Evolutionary conservation across 768 basidiomycete species (phyloP), one percentile per base, ranked within the genome.

Genomic region (Boletus patriciae): DNA sequence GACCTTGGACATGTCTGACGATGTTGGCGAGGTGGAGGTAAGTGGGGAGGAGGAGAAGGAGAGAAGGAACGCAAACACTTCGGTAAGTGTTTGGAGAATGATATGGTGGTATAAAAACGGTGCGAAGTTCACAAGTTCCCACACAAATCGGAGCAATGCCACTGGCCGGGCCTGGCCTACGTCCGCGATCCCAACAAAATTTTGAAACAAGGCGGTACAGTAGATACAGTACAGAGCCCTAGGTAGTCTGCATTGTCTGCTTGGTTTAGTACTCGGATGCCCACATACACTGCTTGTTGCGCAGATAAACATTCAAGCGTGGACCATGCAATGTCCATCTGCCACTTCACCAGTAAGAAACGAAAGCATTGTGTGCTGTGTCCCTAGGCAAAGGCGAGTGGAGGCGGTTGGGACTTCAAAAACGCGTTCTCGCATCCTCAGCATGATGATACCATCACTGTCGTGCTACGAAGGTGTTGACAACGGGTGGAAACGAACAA

Each of bases 221-320:
- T 52, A 6, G 18, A 33, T 54, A 54, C 37, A 15, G 6, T 16
- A 36, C 34, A 16, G 34, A 36, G 34, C 34, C 34, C 10, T 15
- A 7, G 34, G 15, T 36, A 36, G 34, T 23, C 19, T 31, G 16
- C 13, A 74, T 82, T 76, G 85, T 64, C 68, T 76, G 84, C 59
- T 73, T 72, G 78, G 80, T 76, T 86, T 88, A 89, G 87, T 89
- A 87, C 87, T 88, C 86, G 81, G 84, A 81, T 80, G 80, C 66
- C 83, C 87, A 88, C 73, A 55, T 54, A 50, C 50, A 70, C 76
- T 72, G 68, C 54, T 25, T 59, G 12, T 7, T 18, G 55, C 25
- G 68, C 66, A 78, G 77, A 72, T 79, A 80, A 80, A 74, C 82
- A 81, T 77, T 83, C 86, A 83, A 90, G 87, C 79, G 87, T 89